These are phyloP conservation scores for Rhytidhysteron rufulum DNA, from an alignment of 2,329 filamentous ascomycete genomes.

Conservation along the genomic window DNA sequence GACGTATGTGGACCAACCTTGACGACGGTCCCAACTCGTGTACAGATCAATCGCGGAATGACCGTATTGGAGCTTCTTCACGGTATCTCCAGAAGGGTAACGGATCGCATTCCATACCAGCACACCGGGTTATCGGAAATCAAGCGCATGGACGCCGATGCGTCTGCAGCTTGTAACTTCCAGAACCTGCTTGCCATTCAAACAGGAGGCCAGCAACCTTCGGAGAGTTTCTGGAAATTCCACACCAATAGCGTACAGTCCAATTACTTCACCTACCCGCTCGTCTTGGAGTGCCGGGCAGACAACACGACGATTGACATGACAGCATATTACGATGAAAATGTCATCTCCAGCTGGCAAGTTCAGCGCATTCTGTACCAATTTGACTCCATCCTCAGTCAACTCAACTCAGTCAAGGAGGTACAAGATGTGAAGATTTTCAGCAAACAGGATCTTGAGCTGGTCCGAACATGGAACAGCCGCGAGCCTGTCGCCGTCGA, in stretches of 20 bases:
- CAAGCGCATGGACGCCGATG: slow-evolving; percentile 46
- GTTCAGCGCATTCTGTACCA: slow-evolving; percentile 26
- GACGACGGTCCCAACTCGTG: slow-evolving; percentile 36
- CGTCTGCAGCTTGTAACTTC: slow-evolving; percentile 54
- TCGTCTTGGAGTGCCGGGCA: slow-evolving; percentile 28
- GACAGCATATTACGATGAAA: slow-evolving; percentile 23
- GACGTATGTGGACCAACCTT: slow-evolving; percentile 35
- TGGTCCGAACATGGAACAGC: slow-evolving; percentile 21
- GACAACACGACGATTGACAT: slow-evolving; percentile 17
- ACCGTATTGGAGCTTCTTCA: slow-evolving; percentile 23
- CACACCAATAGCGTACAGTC: slow-evolving; percentile 22
- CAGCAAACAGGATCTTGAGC: slow-evolving; percentile 22
- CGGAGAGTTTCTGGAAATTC: slow-evolving; percentile 24
- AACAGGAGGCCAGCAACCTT: slow-evolving; percentile 19
- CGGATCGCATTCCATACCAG: slow-evolving; percentile 32
- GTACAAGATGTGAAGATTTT: slow-evolving; percentile 22
- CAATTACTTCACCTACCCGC: slow-evolving; percentile 31
- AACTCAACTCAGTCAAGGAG: slow-evolving; percentile 19
- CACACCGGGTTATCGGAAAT: slow-evolving; percentile 37
- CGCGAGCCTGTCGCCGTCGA: slow-evolving; percentile 17
- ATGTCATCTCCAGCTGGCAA: slow-evolving; percentile 24
- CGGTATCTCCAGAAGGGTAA: slow-evolving; percentile 15
- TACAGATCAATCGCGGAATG: slow-evolving; percentile 21
- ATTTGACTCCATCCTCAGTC: slow-evolving; percentile 22
- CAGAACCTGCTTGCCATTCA: slow-evolving; percentile 55